Conservation (phyloP, 257 asterid genomes). For the Scutellaria barbata region DNA sequence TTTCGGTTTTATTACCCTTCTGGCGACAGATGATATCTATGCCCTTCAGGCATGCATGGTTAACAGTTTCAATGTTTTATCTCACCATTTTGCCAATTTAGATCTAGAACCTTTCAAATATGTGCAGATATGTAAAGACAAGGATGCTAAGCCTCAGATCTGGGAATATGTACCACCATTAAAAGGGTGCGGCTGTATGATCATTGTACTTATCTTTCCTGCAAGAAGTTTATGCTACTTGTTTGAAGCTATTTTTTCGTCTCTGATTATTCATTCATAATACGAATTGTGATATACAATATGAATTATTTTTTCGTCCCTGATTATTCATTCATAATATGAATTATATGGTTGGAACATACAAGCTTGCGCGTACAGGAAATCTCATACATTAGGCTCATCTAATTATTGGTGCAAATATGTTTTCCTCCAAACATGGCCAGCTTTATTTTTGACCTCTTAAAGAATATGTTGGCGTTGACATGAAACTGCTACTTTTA, state of each 20-base stretch:
- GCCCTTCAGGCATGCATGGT: slow-evolving; percentile 77
- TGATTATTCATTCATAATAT: neutral
- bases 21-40: slow-evolving; percentile 71
- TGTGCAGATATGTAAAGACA: slow-evolving; percentile 83
- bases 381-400: neutral
- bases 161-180: slow-evolving; percentile 90
- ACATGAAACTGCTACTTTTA: too few relatives aligned
- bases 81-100: slow-evolving; percentile 17
- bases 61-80: slow-evolving; percentile 2
- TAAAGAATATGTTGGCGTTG: neutral
- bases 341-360: neutral
- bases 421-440: neutral
- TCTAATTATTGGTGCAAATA: neutral
- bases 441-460: neutral
- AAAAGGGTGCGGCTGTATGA: slow-evolving; percentile 64
- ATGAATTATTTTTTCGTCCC: too few relatives aligned
- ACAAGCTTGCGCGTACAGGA: slow-evolving; percentile 8
- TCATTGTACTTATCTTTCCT: slow-evolving; percentile 19
- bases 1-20: slow-evolving; percentile 81
- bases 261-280: too few relatives aligned
- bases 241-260: slow-evolving; percentile 3
- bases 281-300: too few relatives aligned
- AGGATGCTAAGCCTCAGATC: slow-evolving; percentile 71
- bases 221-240: slow-evolving; percentile 15
- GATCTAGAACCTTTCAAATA: slow-evolving; percentile 22